Evolutionary conservation across 2,329 filamentous ascomycete genomes (phyloP), one percentile per base, ranked within the genome.

Genomic region (Calycina herbarum): DNA sequence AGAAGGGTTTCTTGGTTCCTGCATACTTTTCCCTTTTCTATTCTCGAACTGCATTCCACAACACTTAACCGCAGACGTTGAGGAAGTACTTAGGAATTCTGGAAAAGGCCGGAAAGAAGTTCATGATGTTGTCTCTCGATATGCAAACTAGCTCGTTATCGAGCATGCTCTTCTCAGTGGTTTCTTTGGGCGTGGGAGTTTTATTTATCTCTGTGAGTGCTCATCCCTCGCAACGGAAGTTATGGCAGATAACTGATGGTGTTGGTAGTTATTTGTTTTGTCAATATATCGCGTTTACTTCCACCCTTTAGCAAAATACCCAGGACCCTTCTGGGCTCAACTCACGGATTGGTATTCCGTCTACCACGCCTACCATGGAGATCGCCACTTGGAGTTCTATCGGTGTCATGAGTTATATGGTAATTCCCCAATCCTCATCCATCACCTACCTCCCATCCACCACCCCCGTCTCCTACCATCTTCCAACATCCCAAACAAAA

Each of bases 241-340:
- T 10, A 51, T 38, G n/a, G 15, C 2, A 51, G n/a, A 20, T 51
- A 27, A 8, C 45, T 51, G 45, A 51, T 51, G 20, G n/a, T 24
- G 6, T 24, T 8, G 3, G 17, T 10, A 65, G 63, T 35, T 65
- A 2, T 33, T 65, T 7, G 11, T 60, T 45, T 63, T 72, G 3
- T 90, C 77, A 86, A 62, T 69, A n/a, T 74, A 74, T 48, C 68
- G 71, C 33, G 31, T 73, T 2, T 67, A 57, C 33, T 66, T 75
- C 31, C 77, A 79, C 62, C 78, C 76, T 5, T 69, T 76, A 1
- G 72, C 76, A 8, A 73, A 74, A 45, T 78, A 77, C 64, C 76
- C 77, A 6, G 77, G 78, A 0, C 78, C 78, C 0, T 73, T 76
- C 13, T 62, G 77, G 2, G 76, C 75, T 1, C 76, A 75, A 62